Evolutionary conservation across 148 eudicot species (phyloP), one percentile per base, ranked within the genome.

Genomic region (Amaranthus palmeri): DNA sequence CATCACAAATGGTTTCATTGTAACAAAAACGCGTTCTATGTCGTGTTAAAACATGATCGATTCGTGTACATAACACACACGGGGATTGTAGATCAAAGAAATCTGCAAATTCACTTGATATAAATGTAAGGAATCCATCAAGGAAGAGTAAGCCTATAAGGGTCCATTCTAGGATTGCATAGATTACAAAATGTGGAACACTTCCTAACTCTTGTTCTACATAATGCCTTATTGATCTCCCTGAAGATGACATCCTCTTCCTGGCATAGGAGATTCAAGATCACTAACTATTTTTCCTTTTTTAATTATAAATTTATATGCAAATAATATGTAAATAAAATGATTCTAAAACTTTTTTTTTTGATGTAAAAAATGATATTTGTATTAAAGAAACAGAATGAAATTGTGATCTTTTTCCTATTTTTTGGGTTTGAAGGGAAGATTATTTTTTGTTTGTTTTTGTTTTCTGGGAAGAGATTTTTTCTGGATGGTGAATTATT

Each of bases 111-210:
- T 82, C 89, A 42, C 79, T 77, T 52, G 87, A 76, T 5, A 88
- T 0, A 42, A 90, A 83, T 6, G 96, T 82, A 5, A 92, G 69
- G 51, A 90, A 72, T 2, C 96, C 96, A 53, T 90, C 92, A 4
- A 92, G 48, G 78, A 86, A 86, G 36, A 96, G 86, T 46, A 88
- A 60, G 52, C 76, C 63, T 68, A 96, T 90, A 17, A 96, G 79
- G n/a, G 81, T 76, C 92, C 92, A 83, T 84, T 96, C 99, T 6
- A 96, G 85, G 55, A 92, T 4, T 9, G 92, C 95, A 36, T 90
- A 92, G 46, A 92, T 52, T 25, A 92, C 6, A 51, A 96, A 90
- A 40, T 84, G 87, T 9, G 93, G 85, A 54, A 90, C 75, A 55
- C 65, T 77, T 14, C 99, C 99, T 69, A 89, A 44, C 54, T 86